Base-by-base conservation (phyloP, 1,284 basidiomycete species). In the Pisolithus thermaeus region DNA sequence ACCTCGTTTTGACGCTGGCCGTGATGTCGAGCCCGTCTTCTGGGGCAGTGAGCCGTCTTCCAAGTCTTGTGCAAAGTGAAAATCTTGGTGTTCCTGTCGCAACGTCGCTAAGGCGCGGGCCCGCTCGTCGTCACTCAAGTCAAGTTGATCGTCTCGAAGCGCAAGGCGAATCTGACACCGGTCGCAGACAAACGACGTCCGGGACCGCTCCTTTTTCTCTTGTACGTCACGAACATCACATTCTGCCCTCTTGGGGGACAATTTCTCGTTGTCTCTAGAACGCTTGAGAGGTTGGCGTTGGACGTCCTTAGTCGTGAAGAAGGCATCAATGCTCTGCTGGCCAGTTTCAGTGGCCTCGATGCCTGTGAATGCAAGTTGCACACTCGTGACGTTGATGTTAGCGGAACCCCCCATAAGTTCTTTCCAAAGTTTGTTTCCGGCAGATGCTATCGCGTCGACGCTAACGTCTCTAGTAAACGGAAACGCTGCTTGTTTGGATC, bases 291-390 rank as follows among this genome's bases (percentile, higher is more conserved):
- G 61, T 60, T 55, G 50, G 43, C 9, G 58, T 32, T 65, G 51
- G 6, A 58, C 57, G 44, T 63, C 61, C 41, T 64, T 64, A 12
- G 59, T 59, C 53, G 67, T 73, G 47, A 98, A 83, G 70, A 97
- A 99, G 0, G 83, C 82, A 63, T 94, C 89, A 47, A 98, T 96
- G 22, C 80, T 87, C 56, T 79, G 79, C 66, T 97, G 94, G 1
- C 94, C 94, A 2, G 73, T 70, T 65, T 96, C 93, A 38, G 84
- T 74, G 16, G 77, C 74, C 56, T 90, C 92, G 35, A 99, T 80
- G 0, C 92, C 92, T 7, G 84, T 81, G 61, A 99, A 97, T 1
- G 83, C 80, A 27, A 98, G 73, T 16, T 80, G 77, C 4, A 98
- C 79, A 57, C 79, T 81, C 37, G 84, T 85, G 46, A 97, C 76